phyloP scores from a whole-genome alignment of 2,329 filamentous ascomycete genomes.

The Ophiobolus disseminans region DNA sequence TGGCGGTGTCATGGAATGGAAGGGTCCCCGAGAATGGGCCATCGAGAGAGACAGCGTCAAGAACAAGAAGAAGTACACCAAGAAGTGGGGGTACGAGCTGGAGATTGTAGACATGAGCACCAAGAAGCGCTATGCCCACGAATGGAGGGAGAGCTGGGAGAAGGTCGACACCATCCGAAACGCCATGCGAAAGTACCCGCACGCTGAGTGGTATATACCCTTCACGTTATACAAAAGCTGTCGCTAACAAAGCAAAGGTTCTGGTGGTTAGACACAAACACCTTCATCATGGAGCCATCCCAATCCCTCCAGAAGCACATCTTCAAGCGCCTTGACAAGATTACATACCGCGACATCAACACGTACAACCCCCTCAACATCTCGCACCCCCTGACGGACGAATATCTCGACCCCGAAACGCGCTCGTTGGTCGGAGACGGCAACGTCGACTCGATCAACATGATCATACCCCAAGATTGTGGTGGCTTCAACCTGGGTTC shows the following conservation, averaged over 20 bases:
- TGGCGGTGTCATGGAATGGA: constrained; percentile 99
- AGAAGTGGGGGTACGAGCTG: constrained; percentile 90
- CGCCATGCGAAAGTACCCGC: constrained; percentile 88
- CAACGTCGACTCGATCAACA: constrained; percentile 77
- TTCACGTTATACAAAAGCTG: neutral
- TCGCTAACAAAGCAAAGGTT: constrained; percentile 71
- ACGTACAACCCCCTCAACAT: constrained; percentile 95
- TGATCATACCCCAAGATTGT: constrained; percentile 92
- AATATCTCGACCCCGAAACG: constrained; percentile 78
- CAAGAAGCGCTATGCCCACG: constrained; percentile 97
- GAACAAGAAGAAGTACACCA: constrained; percentile 91
- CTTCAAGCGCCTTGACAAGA: constrained; percentile 77
- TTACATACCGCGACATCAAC: constrained; percentile 95
- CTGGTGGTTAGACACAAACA: constrained; percentile 98
- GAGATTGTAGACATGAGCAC: constrained; percentile 99
- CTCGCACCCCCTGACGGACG: constrained; percentile 75
- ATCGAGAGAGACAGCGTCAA: constrained; percentile 94
- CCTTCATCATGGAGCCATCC: constrained; percentile 94
- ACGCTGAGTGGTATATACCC: constrained; percentile 85
- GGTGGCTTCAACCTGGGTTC: constrained; percentile 95
- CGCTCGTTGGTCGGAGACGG: constrained; percentile 79
- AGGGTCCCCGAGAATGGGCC: constrained; percentile 95
- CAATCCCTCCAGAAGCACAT: constrained; percentile 90
- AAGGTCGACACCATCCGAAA: constrained; percentile 94
- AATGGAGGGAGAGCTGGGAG: constrained; percentile 99